Percentiles rank a stretch among this genome's conserved stretches.
Evolutionary conservation across 345 rosid genomes (phyloP).

Genomic region (Corymbia maculata): DNA sequence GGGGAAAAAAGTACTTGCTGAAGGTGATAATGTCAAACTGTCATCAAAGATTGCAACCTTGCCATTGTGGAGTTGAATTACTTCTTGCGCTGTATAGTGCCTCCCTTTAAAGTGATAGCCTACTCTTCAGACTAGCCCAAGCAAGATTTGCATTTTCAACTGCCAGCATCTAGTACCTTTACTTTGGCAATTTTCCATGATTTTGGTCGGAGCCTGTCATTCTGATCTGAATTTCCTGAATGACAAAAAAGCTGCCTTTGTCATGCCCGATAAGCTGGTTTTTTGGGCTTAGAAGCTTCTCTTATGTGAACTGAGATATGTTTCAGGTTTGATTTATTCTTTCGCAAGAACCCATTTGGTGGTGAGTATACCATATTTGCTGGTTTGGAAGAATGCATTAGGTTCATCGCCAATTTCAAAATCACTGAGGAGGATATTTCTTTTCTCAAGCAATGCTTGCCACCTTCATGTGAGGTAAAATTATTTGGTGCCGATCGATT

Average conservation of each 20-base stretch:
- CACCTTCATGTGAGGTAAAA: slow-evolving; percentile 72
- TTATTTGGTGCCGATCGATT: background rate
- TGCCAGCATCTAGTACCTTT: background rate
- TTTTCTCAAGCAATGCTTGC: slow-evolving; percentile 53
- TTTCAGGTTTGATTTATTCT: slow-evolving; percentile 84
- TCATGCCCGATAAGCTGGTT: background rate
- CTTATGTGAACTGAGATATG: background rate
- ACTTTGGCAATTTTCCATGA: background rate
- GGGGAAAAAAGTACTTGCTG: background rate
- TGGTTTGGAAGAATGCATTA: slow-evolving; percentile 92
- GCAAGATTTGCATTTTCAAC: background rate
- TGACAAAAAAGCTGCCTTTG: background rate
- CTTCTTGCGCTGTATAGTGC: background rate
- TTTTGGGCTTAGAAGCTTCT: background rate
- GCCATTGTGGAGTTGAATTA: background rate
- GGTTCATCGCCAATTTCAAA: slow-evolving; percentile 80
- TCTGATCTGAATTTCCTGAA: background rate
- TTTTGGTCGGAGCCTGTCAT: background rate
- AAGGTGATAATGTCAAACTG: background rate
- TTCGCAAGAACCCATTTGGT: slow-evolving; percentile 92
- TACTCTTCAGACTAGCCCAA: background rate
- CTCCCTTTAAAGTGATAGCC: background rate
- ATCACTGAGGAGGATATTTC: slow-evolving; percentile 59
- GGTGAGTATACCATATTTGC: slow-evolving; percentile 95
- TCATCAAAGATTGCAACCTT: background rate